These are phyloP conservation scores for Alternaria sp. DNA, from an alignment of 2,329 filamentous ascomycete genomes.

Conservation along the genomic window DNA sequence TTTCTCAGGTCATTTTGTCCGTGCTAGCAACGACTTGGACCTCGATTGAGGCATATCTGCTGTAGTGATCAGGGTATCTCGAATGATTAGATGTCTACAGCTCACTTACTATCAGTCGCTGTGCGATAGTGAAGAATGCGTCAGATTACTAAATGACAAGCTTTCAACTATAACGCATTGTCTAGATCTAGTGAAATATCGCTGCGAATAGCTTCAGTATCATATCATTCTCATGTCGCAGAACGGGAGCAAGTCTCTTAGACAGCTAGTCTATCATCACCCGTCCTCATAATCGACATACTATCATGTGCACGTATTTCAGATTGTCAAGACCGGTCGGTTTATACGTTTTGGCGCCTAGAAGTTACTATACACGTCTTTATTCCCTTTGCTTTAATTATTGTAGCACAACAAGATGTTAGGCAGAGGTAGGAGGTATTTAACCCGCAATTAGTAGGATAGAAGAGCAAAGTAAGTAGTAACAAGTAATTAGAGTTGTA, in stretches of 20 bases:
- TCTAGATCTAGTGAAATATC: too few species aligned
- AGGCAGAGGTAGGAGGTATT: too few species aligned
- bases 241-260: too few species aligned
- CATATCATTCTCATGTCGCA: too few species aligned
- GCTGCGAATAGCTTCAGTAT: too few species aligned
- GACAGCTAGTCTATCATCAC: neutral
- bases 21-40: neutral
- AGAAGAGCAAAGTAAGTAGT: too few species aligned
- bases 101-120: neutral
- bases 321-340: neutral
- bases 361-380: neutral
- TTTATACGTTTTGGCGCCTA: neutral
- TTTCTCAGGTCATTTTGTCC: neutral
- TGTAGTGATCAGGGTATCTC: neutral
- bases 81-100: neutral
- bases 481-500: too few species aligned
- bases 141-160: accelerated
- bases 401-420: too few species aligned
- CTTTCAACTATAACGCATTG: too few species aligned
- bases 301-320: neutral
- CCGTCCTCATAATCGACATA: neutral
- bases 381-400: neutral
- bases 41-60: neutral
- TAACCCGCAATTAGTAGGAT: too few species aligned
- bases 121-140: neutral